Conservation (phyloP, 495 filamentous ascomycete genomes). For the Aspergillus nidulans region DNA sequence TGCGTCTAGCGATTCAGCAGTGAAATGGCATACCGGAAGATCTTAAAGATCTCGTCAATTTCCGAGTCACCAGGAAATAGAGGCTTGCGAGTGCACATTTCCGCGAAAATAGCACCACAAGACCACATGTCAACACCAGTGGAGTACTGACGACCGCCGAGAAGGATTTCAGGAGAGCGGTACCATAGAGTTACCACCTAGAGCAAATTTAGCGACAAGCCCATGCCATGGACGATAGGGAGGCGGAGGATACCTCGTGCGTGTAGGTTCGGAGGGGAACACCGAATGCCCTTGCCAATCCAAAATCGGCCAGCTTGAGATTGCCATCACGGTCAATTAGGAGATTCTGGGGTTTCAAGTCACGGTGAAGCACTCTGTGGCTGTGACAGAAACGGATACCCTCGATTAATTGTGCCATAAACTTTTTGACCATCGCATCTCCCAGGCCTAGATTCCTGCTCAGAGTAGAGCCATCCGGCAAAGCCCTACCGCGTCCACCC, state of each 20-base stretch:
- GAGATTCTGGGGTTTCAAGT: conserved; percentile 97
- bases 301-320: conserved; percentile 96
- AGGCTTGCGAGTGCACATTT: conserved; percentile 98
- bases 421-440: conserved; percentile 90
- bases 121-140: conserved; percentile 99
- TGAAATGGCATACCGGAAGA: conserved; percentile 69
- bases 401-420: conserved; percentile 90
- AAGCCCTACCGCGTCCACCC: conserved; percentile 81
- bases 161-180: conserved; percentile 92
- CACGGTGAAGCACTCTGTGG: conserved; percentile 89
- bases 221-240: neutral
- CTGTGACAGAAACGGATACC: conserved; percentile 95
- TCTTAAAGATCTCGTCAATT: conserved; percentile 99
- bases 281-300: conserved; percentile 91
- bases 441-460: conserved; percentile 75
- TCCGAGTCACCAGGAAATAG: conserved; percentile 97
- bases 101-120: conserved; percentile 95
- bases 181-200: conserved; percentile 98
- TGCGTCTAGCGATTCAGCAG: neutral
- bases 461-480: conserved; percentile 73
- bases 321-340: conserved; percentile 94
- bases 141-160: conserved; percentile 95
- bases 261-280: conserved; percentile 96
- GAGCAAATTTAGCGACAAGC: conserved; percentile 2
- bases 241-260: conserved; percentile 63